Conservation (phyloP, 2,329 filamentous ascomycete species). For the Zasmidium cellare region DNA sequence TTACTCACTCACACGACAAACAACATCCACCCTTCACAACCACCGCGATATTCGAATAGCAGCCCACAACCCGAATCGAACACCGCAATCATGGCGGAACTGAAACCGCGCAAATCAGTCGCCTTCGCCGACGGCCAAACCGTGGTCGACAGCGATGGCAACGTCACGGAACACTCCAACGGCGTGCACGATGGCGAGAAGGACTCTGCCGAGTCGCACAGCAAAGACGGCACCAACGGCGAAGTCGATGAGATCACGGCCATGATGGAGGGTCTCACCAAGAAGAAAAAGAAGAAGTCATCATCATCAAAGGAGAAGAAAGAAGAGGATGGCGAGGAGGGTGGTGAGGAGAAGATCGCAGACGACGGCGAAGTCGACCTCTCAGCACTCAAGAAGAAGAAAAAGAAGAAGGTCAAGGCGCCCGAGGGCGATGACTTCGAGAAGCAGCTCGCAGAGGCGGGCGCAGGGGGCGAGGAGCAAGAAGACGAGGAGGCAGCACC, state of each 20-base stretch:
- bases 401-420: slow-evolving; percentile 68
- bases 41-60: neutral
- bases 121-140: slow-evolving; percentile 86
- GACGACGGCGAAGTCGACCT: slow-evolving; percentile 65
- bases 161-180: slow-evolving; percentile 70
- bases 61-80: slow-evolving; percentile 3
- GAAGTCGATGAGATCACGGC: slow-evolving; percentile 38
- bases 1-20: slow-evolving; percentile 1
- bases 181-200: slow-evolving; percentile 68
- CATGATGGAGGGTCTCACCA: slow-evolving; percentile 39
- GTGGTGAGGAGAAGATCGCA: slow-evolving; percentile 47
- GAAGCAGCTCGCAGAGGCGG: slow-evolving; percentile 64
- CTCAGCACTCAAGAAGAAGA: slow-evolving; percentile 82
- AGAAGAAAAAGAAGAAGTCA: slow-evolving; percentile 73
- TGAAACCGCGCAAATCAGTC: slow-evolving; percentile 82
- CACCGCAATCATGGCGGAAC: slow-evolving; percentile 55
- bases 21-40: neutral
- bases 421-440: slow-evolving; percentile 64
- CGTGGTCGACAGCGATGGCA: slow-evolving; percentile 86
- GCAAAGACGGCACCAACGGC: slow-evolving; percentile 34
- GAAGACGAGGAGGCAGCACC: slow-evolving; percentile 55
- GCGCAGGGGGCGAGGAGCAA: slow-evolving; percentile 55
- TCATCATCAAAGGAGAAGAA: slow-evolving; percentile 47
- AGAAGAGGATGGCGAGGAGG: slow-evolving; percentile 32
- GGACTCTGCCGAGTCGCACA: slow-evolving; percentile 78